Percentiles rank a stretch among this genome's conserved stretches.
Conservation (phyloP, 1,284 basidiomycete genomes). For the Takashimella tepidaria region DNA sequence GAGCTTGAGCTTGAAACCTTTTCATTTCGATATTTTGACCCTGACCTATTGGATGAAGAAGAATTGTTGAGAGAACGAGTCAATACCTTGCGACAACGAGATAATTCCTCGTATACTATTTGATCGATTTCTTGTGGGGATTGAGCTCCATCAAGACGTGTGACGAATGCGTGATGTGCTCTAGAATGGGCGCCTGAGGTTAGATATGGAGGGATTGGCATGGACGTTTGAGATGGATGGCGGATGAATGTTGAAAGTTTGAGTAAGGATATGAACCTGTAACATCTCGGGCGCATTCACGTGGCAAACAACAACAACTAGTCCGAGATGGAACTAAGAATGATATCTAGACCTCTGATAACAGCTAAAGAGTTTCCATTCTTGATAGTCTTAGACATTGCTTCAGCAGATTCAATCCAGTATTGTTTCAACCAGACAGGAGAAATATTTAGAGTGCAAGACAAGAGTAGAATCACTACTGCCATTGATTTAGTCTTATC, state of each 20-base stretch:
- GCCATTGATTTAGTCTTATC: conserved; percentile 12
- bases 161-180: conserved; percentile 39
- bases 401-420: conserved; percentile 26
- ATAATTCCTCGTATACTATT: conserved; percentile 21
- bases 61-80: too few species aligned
- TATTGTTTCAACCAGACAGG: conserved; percentile 25
- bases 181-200: conserved; percentile 40
- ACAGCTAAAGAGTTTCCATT: conserved; percentile 27
- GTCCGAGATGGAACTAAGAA: conserved; percentile 18
- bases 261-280: too few species aligned
- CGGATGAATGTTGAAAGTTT: background rate
- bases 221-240: conserved; percentile 1
- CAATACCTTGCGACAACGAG: conserved; percentile 16
- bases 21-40: too few species aligned
- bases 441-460: conserved; percentile 17
- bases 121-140: conserved; percentile 30
- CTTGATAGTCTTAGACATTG: conserved; percentile 26
- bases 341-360: conserved; percentile 26
- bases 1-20: too few species aligned
- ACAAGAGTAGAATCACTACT: conserved; percentile 19
- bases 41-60: too few species aligned
- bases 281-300: too few species aligned
- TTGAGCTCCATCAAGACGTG: conserved; percentile 24
- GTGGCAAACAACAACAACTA: too few species aligned
- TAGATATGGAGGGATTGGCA: conserved; percentile 37